Evolutionary conservation across 2,329 filamentous ascomycete species (phyloP).

Genomic region (Botrytis squamosa): DNA sequence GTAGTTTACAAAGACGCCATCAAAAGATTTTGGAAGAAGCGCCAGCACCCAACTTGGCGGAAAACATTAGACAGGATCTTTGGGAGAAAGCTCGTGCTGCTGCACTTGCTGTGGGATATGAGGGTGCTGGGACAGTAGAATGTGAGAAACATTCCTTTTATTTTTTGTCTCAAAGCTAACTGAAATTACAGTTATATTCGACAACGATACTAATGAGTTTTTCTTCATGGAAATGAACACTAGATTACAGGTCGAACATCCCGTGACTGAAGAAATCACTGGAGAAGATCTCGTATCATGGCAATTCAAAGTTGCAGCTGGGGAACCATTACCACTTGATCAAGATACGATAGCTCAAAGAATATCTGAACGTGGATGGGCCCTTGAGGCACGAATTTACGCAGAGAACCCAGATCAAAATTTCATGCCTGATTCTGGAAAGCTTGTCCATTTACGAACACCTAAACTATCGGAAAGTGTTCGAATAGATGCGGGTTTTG

Average conservation of each 20-base stretch:
- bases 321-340: slow-evolving; percentile 62
- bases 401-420: slow-evolving; percentile 90
- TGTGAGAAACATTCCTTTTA: slow-evolving; percentile 52
- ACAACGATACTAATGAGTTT: slow-evolving; percentile 77
- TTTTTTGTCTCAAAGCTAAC: neutral
- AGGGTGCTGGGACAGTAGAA: slow-evolving; percentile 86
- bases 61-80: slow-evolving; percentile 57
- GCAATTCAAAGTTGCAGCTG: slow-evolving; percentile 86
- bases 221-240: slow-evolving; percentile 86
- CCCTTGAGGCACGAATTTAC: slow-evolving; percentile 95
- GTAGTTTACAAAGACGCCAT: slow-evolving; percentile 80
- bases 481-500: slow-evolving; percentile 90
- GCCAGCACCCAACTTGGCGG: slow-evolving; percentile 68
- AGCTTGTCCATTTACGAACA: slow-evolving; percentile 76
- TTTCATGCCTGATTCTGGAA: slow-evolving; percentile 92
- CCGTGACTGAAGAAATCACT: slow-evolving; percentile 80
- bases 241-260: slow-evolving; percentile 92
- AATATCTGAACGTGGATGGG: slow-evolving; percentile 76
- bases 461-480: slow-evolving; percentile 69
- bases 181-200: slow-evolving; percentile 68
- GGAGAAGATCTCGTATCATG: slow-evolving; percentile 83
- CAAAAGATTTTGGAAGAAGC: slow-evolving; percentile 92
- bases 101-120: slow-evolving; percentile 76
- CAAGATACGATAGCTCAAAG: slow-evolving; percentile 64
- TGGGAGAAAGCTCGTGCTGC: slow-evolving; percentile 66